Evolutionary conservation across 805 yeast species (phyloP).

Genomic region (Wickerhamiella spandovensis): DNA sequence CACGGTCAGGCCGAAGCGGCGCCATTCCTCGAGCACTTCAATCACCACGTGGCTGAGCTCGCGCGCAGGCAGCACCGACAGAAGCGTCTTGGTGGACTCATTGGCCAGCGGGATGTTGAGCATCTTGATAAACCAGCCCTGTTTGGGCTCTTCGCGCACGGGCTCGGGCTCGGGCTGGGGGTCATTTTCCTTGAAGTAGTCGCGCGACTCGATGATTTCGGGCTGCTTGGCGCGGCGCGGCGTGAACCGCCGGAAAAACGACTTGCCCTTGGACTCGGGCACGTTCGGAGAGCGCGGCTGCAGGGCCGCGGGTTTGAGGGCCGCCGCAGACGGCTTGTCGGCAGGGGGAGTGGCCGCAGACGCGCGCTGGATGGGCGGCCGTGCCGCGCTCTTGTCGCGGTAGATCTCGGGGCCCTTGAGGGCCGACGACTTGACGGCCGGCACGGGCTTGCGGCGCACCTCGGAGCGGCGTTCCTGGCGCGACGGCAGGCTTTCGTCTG

Average conservation of each 20-base stretch:
- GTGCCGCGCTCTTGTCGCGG: not conserved
- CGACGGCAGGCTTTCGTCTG: not conserved
- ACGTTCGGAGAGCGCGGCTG: not conserved
- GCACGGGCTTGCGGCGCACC: conserved; percentile 11
- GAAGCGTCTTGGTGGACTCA: conserved; percentile 15
- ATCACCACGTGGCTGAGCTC: conserved; percentile 22
- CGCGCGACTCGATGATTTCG: not conserved
- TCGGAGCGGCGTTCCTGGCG: not conserved
- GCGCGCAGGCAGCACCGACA: conserved; percentile 18
- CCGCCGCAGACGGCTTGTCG: not conserved
- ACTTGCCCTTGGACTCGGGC: not conserved
- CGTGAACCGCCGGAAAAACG: conserved; percentile 8
- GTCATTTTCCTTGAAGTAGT: not conserved
- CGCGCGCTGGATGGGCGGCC: not conserved
- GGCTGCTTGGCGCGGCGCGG: conserved; percentile 1
- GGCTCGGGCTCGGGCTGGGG: not conserved
- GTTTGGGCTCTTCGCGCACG: conserved; percentile 18
- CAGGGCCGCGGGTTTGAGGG: not conserved
- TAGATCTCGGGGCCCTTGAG: not conserved
- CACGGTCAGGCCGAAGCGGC: conserved; percentile 25
- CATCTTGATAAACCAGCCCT: conserved; percentile 28
- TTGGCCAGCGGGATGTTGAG: conserved; percentile 9
- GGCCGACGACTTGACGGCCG: not conserved
- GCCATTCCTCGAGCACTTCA: conserved; percentile 25
- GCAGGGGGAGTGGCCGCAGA: not conserved